Evolutionary conservation across 768 basidiomycete genomes (phyloP), one percentile per base, ranked within the genome.

Genomic region (Pholiota conissans): DNA sequence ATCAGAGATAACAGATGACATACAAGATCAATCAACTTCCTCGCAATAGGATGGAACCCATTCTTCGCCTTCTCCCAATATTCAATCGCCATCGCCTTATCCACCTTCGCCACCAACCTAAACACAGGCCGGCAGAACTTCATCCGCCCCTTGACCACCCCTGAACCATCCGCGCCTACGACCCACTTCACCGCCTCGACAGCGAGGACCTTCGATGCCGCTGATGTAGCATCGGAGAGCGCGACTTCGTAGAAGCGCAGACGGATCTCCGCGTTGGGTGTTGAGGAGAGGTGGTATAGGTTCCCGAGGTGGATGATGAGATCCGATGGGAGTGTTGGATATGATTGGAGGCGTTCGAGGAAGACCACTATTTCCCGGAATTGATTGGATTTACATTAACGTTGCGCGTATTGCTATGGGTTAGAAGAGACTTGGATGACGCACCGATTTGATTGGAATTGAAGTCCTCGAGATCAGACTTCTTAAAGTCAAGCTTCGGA

Each of bases 111-210:
- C 18, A 85, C 79, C 0, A 75, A 82, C 32, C 82, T 72, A 66
- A 92, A 85, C 5, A 83, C 72, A 0, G 89, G 87, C 47, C 91
- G 72, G 70, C 91, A 92, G 74, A 91, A 91, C 68, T 93, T 92
- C 90, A 92, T 92, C 30, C 91, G 78, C 10, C 91, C 91, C 64
- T 90, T 88, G 55, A 93, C 74, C 26, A 82, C 72, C 0, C 82
- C 85, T 24, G 78, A 79, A 24, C 76, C 84, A 61, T 86, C 86
- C 39, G 75, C 73, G 2, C 87, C 90, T 13, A 85, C 80, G 20
- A 91, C 82, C 90, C 91, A 92, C 26, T 80, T 75, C 0, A 77
- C 81, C 0, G 86, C 90, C 20, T 80, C 74, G 0, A 58, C 56
- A 7, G 83, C 85, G 60, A 82, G 84, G n/a, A 67, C 65, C 35